Conservation (phyloP, 2,329 filamentous ascomycete species). For the Tympanopsis confertula region DNA sequence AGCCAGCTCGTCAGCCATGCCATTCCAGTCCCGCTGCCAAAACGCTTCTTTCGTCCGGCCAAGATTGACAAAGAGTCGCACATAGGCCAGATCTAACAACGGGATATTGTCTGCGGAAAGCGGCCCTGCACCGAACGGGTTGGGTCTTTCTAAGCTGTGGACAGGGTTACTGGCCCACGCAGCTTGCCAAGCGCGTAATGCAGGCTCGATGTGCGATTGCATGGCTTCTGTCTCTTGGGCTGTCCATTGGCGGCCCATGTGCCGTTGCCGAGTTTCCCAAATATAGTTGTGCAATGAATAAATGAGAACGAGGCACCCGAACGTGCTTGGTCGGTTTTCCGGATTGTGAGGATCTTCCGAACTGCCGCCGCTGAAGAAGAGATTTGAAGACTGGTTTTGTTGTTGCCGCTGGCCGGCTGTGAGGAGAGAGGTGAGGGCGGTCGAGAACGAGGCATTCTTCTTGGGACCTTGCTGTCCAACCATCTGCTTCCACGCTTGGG, state of each 20-base stretch:
- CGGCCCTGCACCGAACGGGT: neutral
- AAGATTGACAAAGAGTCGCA: neutral
- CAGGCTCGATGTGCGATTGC: constrained; percentile 80
- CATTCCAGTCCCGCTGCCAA: constrained; percentile 76
- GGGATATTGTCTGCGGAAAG: neutral
- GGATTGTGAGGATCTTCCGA: constrained; percentile 32
- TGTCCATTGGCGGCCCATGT: constrained; percentile 82
- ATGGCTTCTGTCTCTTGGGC: constrained; percentile 87
- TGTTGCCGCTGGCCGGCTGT: neutral
- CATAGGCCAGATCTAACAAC: constrained; percentile 1
- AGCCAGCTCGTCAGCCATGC: constrained; percentile 77
- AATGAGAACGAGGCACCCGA: constrained; percentile 83
- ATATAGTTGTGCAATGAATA: constrained; percentile 96
- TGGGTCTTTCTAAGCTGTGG: neutral
- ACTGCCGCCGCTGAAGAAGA: constrained; percentile 23
- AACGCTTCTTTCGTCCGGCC: neutral
- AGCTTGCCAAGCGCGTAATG: neutral
- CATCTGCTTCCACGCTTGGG: constrained; percentile 68
- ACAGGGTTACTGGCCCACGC: constrained; percentile 1
- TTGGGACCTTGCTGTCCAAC: constrained; percentile 62
- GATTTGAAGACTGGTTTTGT: constrained; percentile 22
- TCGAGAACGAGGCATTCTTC: constrained; percentile 60
- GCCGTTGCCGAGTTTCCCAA: constrained; percentile 88
- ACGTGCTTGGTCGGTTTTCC: constrained; percentile 73
- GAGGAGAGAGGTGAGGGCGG: constrained; percentile 15